Evolutionary conservation across 2,329 filamentous ascomycete genomes (phyloP).

Genomic region (Aureobasidium sp.): DNA sequence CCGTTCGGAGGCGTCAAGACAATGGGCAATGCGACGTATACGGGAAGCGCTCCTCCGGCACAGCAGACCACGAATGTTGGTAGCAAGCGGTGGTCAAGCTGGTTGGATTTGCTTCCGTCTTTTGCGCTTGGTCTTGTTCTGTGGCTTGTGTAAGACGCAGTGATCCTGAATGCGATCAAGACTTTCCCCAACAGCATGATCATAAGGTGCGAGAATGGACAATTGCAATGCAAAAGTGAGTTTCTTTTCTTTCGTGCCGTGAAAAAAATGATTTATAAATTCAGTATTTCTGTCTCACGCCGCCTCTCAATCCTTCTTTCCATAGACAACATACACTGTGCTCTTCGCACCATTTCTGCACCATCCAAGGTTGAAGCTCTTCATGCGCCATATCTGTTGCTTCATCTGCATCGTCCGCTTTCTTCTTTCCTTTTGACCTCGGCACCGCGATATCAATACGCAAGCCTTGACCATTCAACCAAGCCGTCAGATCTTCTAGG

Average conservation of each 20-base stretch:
- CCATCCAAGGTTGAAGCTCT: constrained; percentile 46
- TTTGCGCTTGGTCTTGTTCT: neutral
- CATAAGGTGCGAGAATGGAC: too few species aligned
- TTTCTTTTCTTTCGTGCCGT: too few species aligned
- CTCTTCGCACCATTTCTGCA: constrained; percentile 85
- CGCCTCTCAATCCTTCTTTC: constrained; percentile 46
- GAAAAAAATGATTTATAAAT: too few species aligned
- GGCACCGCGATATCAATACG: constrained; percentile 19
- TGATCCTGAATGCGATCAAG: too few species aligned
- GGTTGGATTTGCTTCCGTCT: neutral
- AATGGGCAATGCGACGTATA: neutral
- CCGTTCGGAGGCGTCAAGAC: constrained; percentile 21
- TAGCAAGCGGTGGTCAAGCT: neutral
- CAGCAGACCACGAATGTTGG: constrained; percentile 1
- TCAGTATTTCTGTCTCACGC: constrained; percentile 28
- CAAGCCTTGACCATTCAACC: constrained; percentile 56
- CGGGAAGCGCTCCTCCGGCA: neutral
- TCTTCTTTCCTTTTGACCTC: constrained; percentile 31
- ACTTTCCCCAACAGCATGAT: too few species aligned
- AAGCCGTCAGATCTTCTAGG: constrained; percentile 74
- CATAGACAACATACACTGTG: constrained; percentile 79
- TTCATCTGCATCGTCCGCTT: constrained; percentile 8
- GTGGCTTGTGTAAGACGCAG: neutral
- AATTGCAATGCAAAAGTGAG: too few species aligned
- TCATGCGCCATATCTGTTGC: constrained; percentile 23